Percentiles rank a stretch among this genome's conserved stretches.
phyloP scores from a whole-genome alignment of 805 yeast genomes.

The Priceomyces castillae region DNA sequence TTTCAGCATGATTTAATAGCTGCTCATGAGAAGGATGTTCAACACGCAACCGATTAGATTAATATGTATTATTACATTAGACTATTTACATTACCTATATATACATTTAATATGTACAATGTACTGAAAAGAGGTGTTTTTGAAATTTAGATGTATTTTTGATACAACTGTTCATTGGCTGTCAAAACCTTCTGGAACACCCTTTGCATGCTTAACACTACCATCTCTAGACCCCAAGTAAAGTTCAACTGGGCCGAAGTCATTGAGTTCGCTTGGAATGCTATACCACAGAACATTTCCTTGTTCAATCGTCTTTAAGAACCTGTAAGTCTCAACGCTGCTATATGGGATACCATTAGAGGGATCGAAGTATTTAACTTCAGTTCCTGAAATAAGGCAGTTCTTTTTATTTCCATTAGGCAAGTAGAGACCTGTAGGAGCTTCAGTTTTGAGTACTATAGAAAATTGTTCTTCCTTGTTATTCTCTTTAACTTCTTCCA shows the following conservation, averaged over 20 bases:
- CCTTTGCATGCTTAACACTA: slow-evolving; percentile 66
- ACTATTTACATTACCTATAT: neutral
- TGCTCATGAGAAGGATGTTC: slow-evolving; percentile 62
- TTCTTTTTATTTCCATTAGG: slow-evolving; percentile 65
- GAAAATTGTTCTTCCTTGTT: slow-evolving; percentile 42
- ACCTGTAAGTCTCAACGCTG: slow-evolving; percentile 74
- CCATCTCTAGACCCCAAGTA: slow-evolving; percentile 49
- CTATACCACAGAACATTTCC: slow-evolving; percentile 54
- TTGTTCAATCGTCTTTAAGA: slow-evolving; percentile 48
- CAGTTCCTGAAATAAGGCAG: slow-evolving; percentile 75
- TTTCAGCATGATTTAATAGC: slow-evolving; percentile 63
- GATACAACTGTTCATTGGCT: slow-evolving; percentile 7
- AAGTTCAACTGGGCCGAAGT: slow-evolving; percentile 46
- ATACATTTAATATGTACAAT: neutral
- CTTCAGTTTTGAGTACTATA: slow-evolving; percentile 54
- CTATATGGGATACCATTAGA: slow-evolving; percentile 82
- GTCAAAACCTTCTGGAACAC: slow-evolving; percentile 84
- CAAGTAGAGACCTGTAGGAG: slow-evolving; percentile 70
- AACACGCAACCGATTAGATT: slow-evolving; percentile 43
- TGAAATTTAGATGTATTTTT: neutral
- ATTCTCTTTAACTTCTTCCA: slow-evolving; percentile 44
- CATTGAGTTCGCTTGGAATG: slow-evolving; percentile 49
- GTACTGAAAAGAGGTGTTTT: neutral
- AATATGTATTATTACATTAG: neutral
- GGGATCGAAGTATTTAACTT: slow-evolving; percentile 86